A percentile compares a stretch with the other conserved stretches of the same genome.
phyloP scores from a whole-genome alignment of 2,329 filamentous ascomycete species.

The Colletotrichum sojae region DNA sequence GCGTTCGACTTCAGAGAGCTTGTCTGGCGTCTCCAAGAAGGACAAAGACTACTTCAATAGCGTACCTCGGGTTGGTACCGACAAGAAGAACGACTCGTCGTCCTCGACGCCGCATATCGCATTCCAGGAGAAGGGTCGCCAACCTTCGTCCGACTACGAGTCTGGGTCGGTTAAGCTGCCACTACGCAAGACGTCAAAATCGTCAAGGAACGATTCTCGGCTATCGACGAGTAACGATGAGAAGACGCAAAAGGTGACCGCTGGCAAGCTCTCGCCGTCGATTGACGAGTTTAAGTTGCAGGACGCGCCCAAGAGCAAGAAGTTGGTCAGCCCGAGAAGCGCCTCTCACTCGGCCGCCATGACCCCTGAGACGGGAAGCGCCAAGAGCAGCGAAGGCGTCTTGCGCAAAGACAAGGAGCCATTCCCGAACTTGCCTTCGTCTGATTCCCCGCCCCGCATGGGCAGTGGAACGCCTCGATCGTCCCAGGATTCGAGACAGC shows the following conservation, averaged over 20 bases:
- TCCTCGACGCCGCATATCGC: slow-evolving; percentile 88
- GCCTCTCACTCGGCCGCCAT: slow-evolving; percentile 60
- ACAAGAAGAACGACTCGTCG: slow-evolving; percentile 65
- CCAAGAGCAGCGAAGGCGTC: slow-evolving; percentile 53
- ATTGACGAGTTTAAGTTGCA: slow-evolving; percentile 82
- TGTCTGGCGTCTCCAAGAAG: slow-evolving; percentile 60
- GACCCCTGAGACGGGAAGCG: slow-evolving; percentile 54
- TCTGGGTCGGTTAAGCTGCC: slow-evolving; percentile 60
- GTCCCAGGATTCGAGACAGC: slow-evolving; percentile 71
- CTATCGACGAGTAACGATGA: slow-evolving; percentile 48
- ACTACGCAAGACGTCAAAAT: slow-evolving; percentile 64
- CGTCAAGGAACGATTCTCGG: slow-evolving; percentile 48
- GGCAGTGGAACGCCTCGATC: slow-evolving; percentile 61
- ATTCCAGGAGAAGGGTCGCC: slow-evolving; percentile 86
- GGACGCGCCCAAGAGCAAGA: slow-evolving; percentile 80
- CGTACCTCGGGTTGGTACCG: slow-evolving; percentile 57
- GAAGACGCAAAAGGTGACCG: slow-evolving; percentile 49
- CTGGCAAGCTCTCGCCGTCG: slow-evolving; percentile 56
- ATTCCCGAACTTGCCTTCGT: slow-evolving; percentile 33
- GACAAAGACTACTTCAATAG: slow-evolving; percentile 73
- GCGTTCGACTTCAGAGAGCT: slow-evolving; percentile 65
- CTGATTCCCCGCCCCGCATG: slow-evolving; percentile 53
- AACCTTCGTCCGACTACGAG: slow-evolving; percentile 72
- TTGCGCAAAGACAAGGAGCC: slow-evolving; percentile 55
- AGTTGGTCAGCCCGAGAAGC: slow-evolving; percentile 57